These are phyloP conservation scores for Magnaporthales sp. DNA, from an alignment of 2,329 filamentous ascomycete genomes.

Conservation along the genomic window DNA sequence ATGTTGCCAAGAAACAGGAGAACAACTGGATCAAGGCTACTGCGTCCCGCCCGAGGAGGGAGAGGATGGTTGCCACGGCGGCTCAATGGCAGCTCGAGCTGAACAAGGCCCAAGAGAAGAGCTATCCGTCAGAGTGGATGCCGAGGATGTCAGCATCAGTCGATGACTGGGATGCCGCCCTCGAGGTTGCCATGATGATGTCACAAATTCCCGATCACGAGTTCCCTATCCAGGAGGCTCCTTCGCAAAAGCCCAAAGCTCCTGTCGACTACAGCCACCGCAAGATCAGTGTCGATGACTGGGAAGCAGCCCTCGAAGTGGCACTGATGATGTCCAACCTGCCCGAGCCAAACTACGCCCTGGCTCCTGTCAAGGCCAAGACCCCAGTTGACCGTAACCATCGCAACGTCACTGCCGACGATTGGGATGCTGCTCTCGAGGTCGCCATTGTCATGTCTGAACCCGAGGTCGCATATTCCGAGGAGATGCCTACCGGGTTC, in stretches of 20 bases:
- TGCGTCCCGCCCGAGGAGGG: not conserved
- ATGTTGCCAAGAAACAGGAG: constrained; percentile 4
- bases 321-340: not conserved
- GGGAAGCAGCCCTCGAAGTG: not conserved
- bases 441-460: constrained; percentile 22
- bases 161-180: constrained; percentile 4
- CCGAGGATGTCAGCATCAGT: constrained; percentile 3
- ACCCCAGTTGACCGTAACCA: not conserved
- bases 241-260: not conserved
- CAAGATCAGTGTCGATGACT: not conserved
- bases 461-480: not conserved
- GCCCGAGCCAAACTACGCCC: not conserved
- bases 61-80: constrained; percentile 11
- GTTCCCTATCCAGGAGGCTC: not conserved
- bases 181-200: not conserved
- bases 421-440: constrained; percentile 26
- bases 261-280: not conserved
- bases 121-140: constrained; percentile 5
- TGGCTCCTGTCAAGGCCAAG: not conserved
- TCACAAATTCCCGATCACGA: not conserved
- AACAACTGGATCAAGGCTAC: constrained; percentile 19
- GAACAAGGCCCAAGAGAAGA: constrained; percentile 15
- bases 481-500: not conserved
- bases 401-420: constrained; percentile 7
- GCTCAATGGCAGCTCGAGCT: constrained; percentile 29